Evolutionary conservation across 2,329 filamentous ascomycete genomes (phyloP).

Genomic region (Apiospora phragmitis): DNA sequence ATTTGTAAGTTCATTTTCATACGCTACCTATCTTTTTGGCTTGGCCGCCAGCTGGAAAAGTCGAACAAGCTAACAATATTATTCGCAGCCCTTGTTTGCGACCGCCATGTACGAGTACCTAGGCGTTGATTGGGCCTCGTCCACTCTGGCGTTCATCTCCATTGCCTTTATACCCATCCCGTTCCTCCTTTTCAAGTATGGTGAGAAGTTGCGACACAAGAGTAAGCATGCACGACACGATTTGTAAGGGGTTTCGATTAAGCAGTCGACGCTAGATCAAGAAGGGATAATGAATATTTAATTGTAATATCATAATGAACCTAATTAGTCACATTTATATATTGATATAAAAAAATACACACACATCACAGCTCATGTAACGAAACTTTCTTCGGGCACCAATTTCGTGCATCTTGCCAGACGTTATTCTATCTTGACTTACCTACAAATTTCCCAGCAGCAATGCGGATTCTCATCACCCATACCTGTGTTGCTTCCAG

Average conservation of each 20-base stretch:
- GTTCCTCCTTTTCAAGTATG: conserved; percentile 23
- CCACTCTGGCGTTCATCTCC: conserved; percentile 22
- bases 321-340: no score
- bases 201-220: conserved; percentile 22
- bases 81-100: conserved; percentile 21
- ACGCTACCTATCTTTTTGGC: neutral
- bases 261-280: neutral
- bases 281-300: no score
- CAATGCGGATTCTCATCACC: no score
- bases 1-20: conserved; percentile 18
- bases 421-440: no score
- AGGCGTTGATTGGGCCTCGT: conserved; percentile 25
- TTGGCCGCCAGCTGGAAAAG: neutral
- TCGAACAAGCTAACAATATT: neutral
- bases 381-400: no score
- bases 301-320: no score
- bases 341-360: no score
- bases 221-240: conserved; percentile 25
- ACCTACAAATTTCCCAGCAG: no score
- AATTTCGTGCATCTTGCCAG: no score
- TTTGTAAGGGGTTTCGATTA: conserved; percentile 11
- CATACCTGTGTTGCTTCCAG: no score
- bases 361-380: no score
- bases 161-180: conserved; percentile 25
- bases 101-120: conserved; percentile 21